Evolutionary conservation across 163 green algal genomes (phyloP), one percentile per base, ranked within the genome.

Genomic region (Scenedesmus sp.): DNA sequence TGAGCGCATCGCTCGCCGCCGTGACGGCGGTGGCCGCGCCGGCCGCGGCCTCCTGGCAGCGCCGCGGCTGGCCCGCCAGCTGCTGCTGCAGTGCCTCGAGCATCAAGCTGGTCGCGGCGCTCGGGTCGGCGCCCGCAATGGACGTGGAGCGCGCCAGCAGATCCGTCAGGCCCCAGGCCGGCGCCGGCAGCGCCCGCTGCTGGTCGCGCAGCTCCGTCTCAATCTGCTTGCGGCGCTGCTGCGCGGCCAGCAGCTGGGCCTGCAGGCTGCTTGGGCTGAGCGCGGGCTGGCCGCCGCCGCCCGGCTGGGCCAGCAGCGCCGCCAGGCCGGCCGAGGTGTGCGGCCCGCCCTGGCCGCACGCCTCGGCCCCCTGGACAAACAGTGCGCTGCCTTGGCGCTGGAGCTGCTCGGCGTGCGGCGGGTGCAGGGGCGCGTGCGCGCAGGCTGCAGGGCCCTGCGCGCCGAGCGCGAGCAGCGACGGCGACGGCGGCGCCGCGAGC

Each of bases 61-160:
- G 33, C 4, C 9, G 20, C 17, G 45, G 26, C 33, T 63, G 29
- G 14, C 47, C 45, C 31, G 63, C 33, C 67, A 65, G 67, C 36
- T 77, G 69, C 51, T 66, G 50, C 39, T 77, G 69, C 54, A 67
- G 69, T 6, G 36, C 36, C 26, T 77, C 50, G 33, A 31, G 20
- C 50, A 66, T 48, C 66, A 64, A 57, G 15, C 29, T 31, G 34
- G 48, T 50, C 4, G 64, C 44, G 17, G 47, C 64, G 2, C 31
- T 13, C 11, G 64, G 64, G 18, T 74, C 29, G 36, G 29, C 50
- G 10, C 15, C 66, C 26, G 66, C 48, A 36, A n/a, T 63, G 5
- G 66, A 60, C n/a, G 66, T 63, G n/a, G 66, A 48, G 2, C 50
- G 66, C 5, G 31, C 4, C 10, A 60, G 45, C 64, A 74, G 20